phyloP scores from a whole-genome alignment of 768 basidiomycete genomes.

The Amanita thiersii region DNA sequence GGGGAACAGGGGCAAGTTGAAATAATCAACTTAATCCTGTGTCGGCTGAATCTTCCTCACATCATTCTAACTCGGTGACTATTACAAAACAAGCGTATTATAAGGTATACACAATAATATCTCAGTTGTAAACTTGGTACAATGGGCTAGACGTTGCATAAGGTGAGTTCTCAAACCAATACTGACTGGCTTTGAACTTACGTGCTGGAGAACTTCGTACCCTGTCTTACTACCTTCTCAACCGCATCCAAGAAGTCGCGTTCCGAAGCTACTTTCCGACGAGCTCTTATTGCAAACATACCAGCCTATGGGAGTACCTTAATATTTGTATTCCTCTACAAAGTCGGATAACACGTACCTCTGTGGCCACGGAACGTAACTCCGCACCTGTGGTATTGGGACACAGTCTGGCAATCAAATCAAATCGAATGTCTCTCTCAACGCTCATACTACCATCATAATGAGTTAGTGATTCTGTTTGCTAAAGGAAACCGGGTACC shows the following conservation, averaged over 20 bases:
- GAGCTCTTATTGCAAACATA: slow-evolving; percentile 98
- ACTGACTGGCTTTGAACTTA: slow-evolving; percentile 32
- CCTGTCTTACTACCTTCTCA: slow-evolving; percentile 97
- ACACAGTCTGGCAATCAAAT: slow-evolving; percentile 92
- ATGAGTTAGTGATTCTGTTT: slow-evolving; percentile 7
- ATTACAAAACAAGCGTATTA: slow-evolving; percentile 9
- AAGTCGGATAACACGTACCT: slow-evolving; percentile 40
- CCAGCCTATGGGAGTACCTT: slow-evolving; percentile 59
- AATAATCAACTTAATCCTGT: too few species aligned
- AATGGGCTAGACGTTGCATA: slow-evolving; percentile 54
- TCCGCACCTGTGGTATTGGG: slow-evolving; percentile 99
- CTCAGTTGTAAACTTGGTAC: slow-evolving; percentile 92
- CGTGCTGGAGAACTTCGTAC: slow-evolving; percentile 97
- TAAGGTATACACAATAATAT: slow-evolving; percentile 7
- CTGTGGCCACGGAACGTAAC: slow-evolving; percentile 91
- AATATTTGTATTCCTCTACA: slow-evolving; percentile 2
- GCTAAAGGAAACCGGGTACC: slow-evolving; percentile 33
- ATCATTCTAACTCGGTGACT: neutral
- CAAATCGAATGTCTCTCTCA: slow-evolving; percentile 94
- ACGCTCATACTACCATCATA: slow-evolving; percentile 75
- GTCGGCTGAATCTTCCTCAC: too few species aligned
- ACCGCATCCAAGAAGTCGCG: slow-evolving; percentile 97
- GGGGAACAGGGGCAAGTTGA: too few species aligned
- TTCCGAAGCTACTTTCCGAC: slow-evolving; percentile 95
- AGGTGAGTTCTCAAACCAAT: slow-evolving; percentile 9